Evolutionary conservation across 1,284 basidiomycete species (phyloP), one percentile per base, ranked within the genome.

Genomic region (Moesziomyces antarcticus): DNA sequence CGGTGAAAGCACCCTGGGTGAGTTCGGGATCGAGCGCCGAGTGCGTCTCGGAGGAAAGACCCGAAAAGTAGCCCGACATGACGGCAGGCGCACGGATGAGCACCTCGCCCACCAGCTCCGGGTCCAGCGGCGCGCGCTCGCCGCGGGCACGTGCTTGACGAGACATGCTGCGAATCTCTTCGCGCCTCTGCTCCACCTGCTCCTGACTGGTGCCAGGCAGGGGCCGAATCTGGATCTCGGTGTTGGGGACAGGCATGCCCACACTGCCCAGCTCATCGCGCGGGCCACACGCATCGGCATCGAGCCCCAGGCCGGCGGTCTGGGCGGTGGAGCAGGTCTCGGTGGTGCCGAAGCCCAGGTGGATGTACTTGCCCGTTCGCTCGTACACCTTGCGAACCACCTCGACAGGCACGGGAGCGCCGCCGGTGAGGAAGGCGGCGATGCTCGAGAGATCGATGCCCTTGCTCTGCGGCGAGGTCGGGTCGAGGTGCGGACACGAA

Each of bases 371-470:
- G 14, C 80, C 80, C 9, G 81, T 81, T 0, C 85, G 74, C 44
- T 85, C 73, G 65, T 80, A 84, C 2, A 86, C 83, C 42, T 76
- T 74, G 41, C 74, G 59, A 35, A 86, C 83, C 33, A 85, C 80
- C 25, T 80, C 80, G 13, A 77, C 65, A 0, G 83, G 78, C 7
- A 85, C 73, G 0, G 85, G 85, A 1, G 85, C 85, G 18, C 85
- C 85, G 21, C 85, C 85, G 0, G 81, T 83, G 5, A 83, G 80
- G 56, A 82, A 81, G 16, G 78, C 82, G 21, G 67, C 67, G 10
- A 85, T 82, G 50, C 78, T 81, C 3, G 79, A 79, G 0, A 86
- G 68, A 51, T 85, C 82, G 61, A 79, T 83, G 16, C 73, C 74
- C 20, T 73, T 54, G 44, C 58, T 55, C 40, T 64, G 48, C 5